Evolutionary conservation across 768 basidiomycete genomes (phyloP).

Genomic region (Mycena haematopus): DNA sequence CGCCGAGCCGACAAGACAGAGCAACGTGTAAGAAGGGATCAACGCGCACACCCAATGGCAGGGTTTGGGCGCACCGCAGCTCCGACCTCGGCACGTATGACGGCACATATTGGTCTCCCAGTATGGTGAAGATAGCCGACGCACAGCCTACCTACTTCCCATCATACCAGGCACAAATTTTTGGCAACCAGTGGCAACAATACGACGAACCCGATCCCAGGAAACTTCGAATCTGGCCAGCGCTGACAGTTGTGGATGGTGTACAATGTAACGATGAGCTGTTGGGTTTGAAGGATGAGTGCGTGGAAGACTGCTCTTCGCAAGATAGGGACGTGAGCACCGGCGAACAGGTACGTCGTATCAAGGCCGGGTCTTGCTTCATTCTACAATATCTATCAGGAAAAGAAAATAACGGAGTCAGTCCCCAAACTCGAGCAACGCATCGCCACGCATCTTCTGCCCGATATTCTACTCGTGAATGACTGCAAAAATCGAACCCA

Average conservation of each 20-base stretch:
- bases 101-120: constrained; percentile 8
- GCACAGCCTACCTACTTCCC: not conserved
- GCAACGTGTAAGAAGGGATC: not conserved
- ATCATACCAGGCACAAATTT: not conserved
- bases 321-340: not conserved
- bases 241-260: constrained; percentile 4
- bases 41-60: not conserved
- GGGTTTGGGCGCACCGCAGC: constrained; percentile 5
- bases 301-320: not conserved
- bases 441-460: constrained; percentile 10
- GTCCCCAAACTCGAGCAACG: constrained; percentile 22
- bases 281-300: constrained; percentile 6
- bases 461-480: constrained; percentile 1
- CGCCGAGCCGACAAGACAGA: not conserved
- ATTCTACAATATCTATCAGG: not conserved
- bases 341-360: not conserved
- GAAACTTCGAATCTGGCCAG: constrained; percentile 22
- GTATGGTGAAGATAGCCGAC: constrained; percentile 3
- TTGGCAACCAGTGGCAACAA: not conserved
- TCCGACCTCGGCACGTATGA: not conserved
- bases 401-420: not conserved
- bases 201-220: constrained; percentile 11
- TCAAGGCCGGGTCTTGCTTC: not conserved
- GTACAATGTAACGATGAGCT: constrained; percentile 8
- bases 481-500: not conserved